Base-by-base conservation (phyloP, 1,284 basidiomycete genomes). In the Naganishia albida region DNA sequence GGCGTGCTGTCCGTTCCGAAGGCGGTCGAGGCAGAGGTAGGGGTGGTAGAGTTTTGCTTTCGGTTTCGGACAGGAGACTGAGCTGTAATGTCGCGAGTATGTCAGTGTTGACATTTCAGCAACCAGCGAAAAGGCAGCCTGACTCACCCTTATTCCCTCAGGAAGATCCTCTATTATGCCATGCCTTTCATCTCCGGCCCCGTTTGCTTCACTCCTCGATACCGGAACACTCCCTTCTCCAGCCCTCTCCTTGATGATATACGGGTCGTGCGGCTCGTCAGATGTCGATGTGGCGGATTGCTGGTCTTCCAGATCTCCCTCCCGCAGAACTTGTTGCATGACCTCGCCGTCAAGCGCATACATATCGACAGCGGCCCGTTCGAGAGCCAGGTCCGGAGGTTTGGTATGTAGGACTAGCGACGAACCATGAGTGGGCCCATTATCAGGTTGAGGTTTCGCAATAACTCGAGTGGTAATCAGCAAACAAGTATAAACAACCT, bases 311-410 rank as follows among this genome's bases (percentile, higher is more conserved):
- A 18, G 2, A 23, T 26, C 30, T 13, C 49, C 56, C 46, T 49
- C 44, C 7, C 42, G 56, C 28, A 60, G 26, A 2, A 46, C 57
- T 40, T 60, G 46, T 4, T 60, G 57, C 46, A 60, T 10, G 34
- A 60, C 57, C 20, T 60, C 57, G 20, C 57, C 25, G 12, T 60
- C 57, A 3, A 60, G 46, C 30, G 57, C 57, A 44, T 53, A 55
- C 52, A 63, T 63, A 44, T 16, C 34, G 34, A 10, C 34, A 34
- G 34, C 34, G 34, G 34, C 4, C 34, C 34, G 34, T 34, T 10
- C 10, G 6, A 34, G 10, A 10, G 10, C 34, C 34, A 10, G 10
- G 34, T 34, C 34, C 34, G 34, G 34, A 10, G 34, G 4, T 34
- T 4, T 34, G 10, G 34, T 34, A 34, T 34, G 34, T 34, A 10